These are phyloP conservation scores for Hordeum marinum DNA, from an alignment of 176 grass and related monocot species.

Conservation along the genomic window DNA sequence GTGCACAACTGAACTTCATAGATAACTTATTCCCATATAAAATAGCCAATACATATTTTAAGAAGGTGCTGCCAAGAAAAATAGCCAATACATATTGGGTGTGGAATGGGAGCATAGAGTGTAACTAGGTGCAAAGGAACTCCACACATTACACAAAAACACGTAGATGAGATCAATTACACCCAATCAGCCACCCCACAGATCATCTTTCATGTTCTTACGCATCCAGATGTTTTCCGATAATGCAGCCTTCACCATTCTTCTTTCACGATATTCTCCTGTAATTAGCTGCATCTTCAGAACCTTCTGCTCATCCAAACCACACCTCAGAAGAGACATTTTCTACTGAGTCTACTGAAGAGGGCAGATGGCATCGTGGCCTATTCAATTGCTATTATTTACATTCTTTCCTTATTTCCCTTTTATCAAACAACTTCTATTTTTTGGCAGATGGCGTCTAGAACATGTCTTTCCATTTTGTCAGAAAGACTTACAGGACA, in stretches of 20 bases:
- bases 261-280: not conserved
- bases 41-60: not conserved
- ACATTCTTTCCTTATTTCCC: not conserved
- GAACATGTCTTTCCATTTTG: not conserved
- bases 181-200: not conserved
- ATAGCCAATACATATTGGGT: not conserved
- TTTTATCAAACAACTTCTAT: not conserved
- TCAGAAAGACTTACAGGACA: not conserved
- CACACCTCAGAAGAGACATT: not conserved
- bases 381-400: not conserved
- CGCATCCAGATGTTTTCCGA: not conserved
- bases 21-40: conserved; percentile 2
- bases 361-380: not conserved
- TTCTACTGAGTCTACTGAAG: not conserved
- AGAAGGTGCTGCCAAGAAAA: not conserved
- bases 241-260: not conserved
- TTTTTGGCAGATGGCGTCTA: not conserved
- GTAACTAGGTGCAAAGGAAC: not conserved
- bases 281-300: not conserved
- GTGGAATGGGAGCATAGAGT: not conserved
- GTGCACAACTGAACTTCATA: not conserved
- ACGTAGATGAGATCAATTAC: not conserved
- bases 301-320: not conserved
- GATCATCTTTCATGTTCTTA: not conserved
- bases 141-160: not conserved